Evolutionary conservation across 208 protist genomes (phyloP).

Genomic region (Phytomonas serpens): DNA sequence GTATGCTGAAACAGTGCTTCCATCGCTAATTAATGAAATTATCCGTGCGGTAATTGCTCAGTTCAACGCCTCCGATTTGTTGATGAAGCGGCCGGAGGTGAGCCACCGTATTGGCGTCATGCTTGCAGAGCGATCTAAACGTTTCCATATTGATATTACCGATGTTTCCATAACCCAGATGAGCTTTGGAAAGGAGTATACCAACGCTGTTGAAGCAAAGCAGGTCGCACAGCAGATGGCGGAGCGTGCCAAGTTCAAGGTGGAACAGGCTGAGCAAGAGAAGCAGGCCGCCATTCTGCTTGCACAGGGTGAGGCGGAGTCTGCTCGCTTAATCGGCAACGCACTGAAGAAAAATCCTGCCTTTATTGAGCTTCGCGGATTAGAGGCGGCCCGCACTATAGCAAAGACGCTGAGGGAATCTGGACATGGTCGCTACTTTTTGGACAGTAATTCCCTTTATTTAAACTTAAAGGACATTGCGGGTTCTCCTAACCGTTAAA

Average conservation of each 20-base stretch:
- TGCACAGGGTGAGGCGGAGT: slow-evolving; percentile 91
- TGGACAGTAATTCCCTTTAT: slow-evolving; percentile 78
- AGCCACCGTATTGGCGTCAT: slow-evolving; percentile 86
- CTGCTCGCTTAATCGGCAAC: slow-evolving; percentile 85
- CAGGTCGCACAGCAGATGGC: slow-evolving; percentile 96
- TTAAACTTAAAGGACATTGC: slow-evolving; percentile 34
- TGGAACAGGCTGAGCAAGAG: slow-evolving; percentile 93
- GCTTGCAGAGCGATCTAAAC: slow-evolving; percentile 91
- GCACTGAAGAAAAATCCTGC: slow-evolving; percentile 84
- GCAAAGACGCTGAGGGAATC: slow-evolving; percentile 66
- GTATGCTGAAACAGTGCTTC: slow-evolving; percentile 97
- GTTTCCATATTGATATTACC: slow-evolving; percentile 97
- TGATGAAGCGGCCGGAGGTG: slow-evolving; percentile 95
- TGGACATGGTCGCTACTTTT: slow-evolving; percentile 65
- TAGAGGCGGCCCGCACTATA: slow-evolving; percentile 91
- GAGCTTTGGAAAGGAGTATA: slow-evolving; percentile 95
- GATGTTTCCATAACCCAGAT: slow-evolving; percentile 98
- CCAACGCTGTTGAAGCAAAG: slow-evolving; percentile 93
- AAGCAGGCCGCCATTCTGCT: slow-evolving; percentile 90
- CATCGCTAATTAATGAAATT: slow-evolving; percentile 98
- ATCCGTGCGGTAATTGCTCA: slow-evolving; percentile 98
- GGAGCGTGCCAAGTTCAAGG: slow-evolving; percentile 91
- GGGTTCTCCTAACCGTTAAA: not conserved
- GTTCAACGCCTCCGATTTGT: slow-evolving; percentile 98
- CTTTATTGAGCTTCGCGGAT: slow-evolving; percentile 89